Percentiles rank a stretch among this genome's conserved stretches.
These are phyloP conservation scores for Aspergillus tamarii DNA, from an alignment of 2,329 filamentous ascomycete species.

Conservation along the genomic window DNA sequence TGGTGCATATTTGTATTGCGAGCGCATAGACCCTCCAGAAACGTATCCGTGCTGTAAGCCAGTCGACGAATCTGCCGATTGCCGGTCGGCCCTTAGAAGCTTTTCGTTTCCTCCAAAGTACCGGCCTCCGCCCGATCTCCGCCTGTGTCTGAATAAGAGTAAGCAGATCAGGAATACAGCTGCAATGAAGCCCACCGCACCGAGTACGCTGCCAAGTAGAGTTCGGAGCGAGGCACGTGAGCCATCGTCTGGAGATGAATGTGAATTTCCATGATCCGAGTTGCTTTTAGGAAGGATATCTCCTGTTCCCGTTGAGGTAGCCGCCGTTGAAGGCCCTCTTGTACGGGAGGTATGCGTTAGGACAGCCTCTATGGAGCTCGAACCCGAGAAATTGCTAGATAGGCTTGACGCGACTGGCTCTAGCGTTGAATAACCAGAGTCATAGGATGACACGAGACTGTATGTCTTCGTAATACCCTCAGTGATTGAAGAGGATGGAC, in stretches of 20 bases:
- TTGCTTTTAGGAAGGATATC: conserved; percentile 6
- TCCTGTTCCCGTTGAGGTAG: conserved; percentile 4
- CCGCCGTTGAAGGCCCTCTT: neutral
- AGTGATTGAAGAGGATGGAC: neutral
- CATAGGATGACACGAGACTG: conserved; percentile 4
- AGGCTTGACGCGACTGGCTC: neutral
- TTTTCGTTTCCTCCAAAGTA: conserved; percentile 22
- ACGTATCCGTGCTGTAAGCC: conserved; percentile 20
- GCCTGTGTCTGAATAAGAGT: conserved; percentile 28
- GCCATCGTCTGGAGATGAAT: conserved; percentile 4
- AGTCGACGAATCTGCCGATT: conserved; percentile 21
- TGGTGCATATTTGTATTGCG: conserved; percentile 12
- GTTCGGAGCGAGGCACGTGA: conserved; percentile 18
- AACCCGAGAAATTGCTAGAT: neutral
- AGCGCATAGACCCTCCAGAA: conserved; percentile 15
- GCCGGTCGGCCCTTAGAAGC: conserved; percentile 18
- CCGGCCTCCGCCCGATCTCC: conserved; percentile 7
- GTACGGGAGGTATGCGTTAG: neutral
- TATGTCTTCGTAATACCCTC: neutral
- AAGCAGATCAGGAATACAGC: conserved; percentile 29
- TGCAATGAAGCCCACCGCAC: conserved; percentile 28
- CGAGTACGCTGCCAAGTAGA: conserved; percentile 35
- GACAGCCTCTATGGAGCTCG: neutral
- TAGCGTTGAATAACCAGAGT: neutral
- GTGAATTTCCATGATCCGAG: conserved; percentile 2